phyloP scores from a whole-genome alignment of 495 filamentous ascomycete species.

The Aspergillus asperescens region DNA sequence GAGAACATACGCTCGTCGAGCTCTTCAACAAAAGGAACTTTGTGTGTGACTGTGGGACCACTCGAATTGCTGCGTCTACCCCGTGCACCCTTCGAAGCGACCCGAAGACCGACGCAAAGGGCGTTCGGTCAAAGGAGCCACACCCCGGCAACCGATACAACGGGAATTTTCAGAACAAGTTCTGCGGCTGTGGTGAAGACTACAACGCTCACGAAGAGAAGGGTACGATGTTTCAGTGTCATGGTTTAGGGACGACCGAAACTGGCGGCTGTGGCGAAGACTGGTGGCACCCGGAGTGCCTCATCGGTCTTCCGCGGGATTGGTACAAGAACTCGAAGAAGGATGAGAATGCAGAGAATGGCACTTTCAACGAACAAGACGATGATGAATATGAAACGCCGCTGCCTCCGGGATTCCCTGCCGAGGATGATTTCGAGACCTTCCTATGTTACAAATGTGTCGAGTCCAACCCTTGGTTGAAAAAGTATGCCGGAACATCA shows the following conservation, averaged over 20 bases:
- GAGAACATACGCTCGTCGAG: slow-evolving; percentile 90
- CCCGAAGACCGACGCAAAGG: slow-evolving; percentile 64
- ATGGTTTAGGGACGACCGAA: slow-evolving; percentile 73
- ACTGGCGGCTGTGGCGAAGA: slow-evolving; percentile 93
- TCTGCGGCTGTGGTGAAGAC: slow-evolving; percentile 82
- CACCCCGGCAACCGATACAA: slow-evolving; percentile 80
- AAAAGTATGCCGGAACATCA: slow-evolving; percentile 73
- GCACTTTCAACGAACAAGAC: neutral
- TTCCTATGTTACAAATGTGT: slow-evolving; percentile 95
- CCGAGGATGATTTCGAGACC: slow-evolving; percentile 79
- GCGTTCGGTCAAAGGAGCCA: slow-evolving; percentile 69
- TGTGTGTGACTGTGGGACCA: slow-evolving; percentile 94
- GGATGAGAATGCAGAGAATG: slow-evolving; percentile 29
- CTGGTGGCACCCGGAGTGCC: slow-evolving; percentile 96
- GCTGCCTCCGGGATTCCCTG: slow-evolving; percentile 77
- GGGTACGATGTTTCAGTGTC: slow-evolving; percentile 98
- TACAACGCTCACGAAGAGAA: slow-evolving; percentile 84
- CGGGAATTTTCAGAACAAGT: slow-evolving; percentile 87
- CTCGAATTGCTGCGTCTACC: slow-evolving; percentile 60
- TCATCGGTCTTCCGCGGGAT: slow-evolving; percentile 68
- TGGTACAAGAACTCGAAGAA: slow-evolving; percentile 34
- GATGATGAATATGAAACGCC: slow-evolving; percentile 51
- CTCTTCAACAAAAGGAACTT: slow-evolving; percentile 95
- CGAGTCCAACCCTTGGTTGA: slow-evolving; percentile 86
- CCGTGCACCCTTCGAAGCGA: slow-evolving; percentile 77